phyloP scores from a whole-genome alignment of 2,329 filamentous ascomycete genomes.

The Cytospora mali region DNA sequence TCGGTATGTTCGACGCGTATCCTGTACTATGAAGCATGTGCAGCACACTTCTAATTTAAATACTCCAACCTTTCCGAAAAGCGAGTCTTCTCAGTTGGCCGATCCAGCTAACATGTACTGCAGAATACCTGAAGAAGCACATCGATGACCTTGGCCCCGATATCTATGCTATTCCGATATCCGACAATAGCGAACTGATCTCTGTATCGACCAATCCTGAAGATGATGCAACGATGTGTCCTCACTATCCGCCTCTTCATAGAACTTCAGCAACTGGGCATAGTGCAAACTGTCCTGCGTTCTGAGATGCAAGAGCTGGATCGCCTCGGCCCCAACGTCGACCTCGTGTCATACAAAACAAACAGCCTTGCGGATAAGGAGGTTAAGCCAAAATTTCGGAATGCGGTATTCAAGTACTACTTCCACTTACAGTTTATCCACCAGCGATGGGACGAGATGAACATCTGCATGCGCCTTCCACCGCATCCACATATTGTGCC shows the following conservation, averaged over 20 bases:
- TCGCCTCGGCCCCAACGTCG: conserved; percentile 23
- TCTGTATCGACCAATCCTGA: background rate
- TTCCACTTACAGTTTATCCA: conserved; percentile 24
- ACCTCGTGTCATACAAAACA: conserved; percentile 22
- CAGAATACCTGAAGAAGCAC: background rate
- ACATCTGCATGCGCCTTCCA: conserved; percentile 40
- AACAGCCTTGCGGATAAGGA: background rate
- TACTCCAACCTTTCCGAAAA: too few species aligned
- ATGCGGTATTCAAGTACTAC: conserved; percentile 40
- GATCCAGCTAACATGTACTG: background rate
- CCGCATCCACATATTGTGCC: conserved; percentile 40
- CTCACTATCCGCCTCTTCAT: conserved; percentile 1
- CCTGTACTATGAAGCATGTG: too few species aligned
- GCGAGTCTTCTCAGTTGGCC: too few species aligned
- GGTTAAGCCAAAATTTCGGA: background rate
- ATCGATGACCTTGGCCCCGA: background rate
- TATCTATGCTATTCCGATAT: conserved; percentile 4
- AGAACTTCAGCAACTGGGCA: background rate
- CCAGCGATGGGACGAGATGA: conserved; percentile 39
- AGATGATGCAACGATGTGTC: background rate
- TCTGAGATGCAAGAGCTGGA: conserved; percentile 26
- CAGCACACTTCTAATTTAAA: too few species aligned
- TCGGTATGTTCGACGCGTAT: too few species aligned
- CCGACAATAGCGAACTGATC: background rate
- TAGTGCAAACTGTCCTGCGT: conserved; percentile 12